Conservation (phyloP, 192 early-diverging fungal genomes). For the Cladochytrium replicatum region DNA sequence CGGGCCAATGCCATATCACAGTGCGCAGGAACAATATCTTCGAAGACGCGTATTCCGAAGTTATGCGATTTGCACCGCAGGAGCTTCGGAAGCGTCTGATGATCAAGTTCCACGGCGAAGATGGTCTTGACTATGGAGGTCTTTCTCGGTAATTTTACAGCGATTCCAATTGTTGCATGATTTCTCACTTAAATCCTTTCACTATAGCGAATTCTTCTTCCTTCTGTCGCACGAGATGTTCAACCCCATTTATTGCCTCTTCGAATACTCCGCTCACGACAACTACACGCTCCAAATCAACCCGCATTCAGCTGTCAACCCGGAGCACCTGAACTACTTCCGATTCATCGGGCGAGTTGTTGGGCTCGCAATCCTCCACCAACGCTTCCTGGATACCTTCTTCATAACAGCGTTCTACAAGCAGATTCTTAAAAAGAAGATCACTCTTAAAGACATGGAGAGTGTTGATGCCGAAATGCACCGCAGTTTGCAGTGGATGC, state of each 20-base stretch:
- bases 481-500: slow-evolving; percentile 86
- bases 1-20: slow-evolving; percentile 89
- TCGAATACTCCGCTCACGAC: slow-evolving; percentile 96
- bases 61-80: slow-evolving; percentile 82
- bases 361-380: slow-evolving; percentile 94
- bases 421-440: slow-evolving; percentile 85
- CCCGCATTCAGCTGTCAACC: slow-evolving; percentile 87
- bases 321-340: slow-evolving; percentile 97
- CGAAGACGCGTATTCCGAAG: slow-evolving; percentile 90
- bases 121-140: slow-evolving; percentile 97
- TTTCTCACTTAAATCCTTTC: slow-evolving; percentile 1
- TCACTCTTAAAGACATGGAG: slow-evolving; percentile 84
- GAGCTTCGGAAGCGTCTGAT: slow-evolving; percentile 95
- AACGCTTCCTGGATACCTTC: slow-evolving; percentile 91
- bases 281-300: slow-evolving; percentile 98
- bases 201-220: slow-evolving; percentile 89
- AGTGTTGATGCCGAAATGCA: slow-evolving; percentile 87
- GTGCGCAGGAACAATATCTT: slow-evolving; percentile 81
- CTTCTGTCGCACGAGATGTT: slow-evolving; percentile 98
- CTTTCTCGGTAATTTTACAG: slow-evolving; percentile 58
- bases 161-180: background rate
- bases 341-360: slow-evolving; percentile 96
- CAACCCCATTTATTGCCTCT: slow-evolving; percentile 91
- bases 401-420: slow-evolving; percentile 96
- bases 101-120: slow-evolving; percentile 98